These are phyloP conservation scores for Plantago major DNA, from an alignment of 257 asterid genomes.

Conservation along the genomic window DNA sequence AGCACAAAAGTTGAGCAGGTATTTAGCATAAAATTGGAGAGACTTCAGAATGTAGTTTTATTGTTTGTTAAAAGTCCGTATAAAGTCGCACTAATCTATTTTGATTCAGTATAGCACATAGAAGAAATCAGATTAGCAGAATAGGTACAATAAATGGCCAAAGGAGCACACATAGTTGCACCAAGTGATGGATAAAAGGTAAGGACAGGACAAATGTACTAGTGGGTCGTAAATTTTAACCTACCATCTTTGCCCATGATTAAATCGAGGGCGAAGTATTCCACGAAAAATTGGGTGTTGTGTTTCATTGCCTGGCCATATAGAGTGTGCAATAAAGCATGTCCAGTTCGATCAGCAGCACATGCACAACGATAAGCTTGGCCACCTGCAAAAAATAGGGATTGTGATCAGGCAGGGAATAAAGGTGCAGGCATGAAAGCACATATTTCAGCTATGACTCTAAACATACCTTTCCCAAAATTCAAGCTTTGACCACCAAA, in stretches of 20 bases:
- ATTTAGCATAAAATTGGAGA: background rate
- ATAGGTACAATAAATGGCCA: background rate
- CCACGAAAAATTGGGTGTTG: conserved; percentile 94
- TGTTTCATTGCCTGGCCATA: conserved; percentile 99
- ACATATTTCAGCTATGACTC: conserved; percentile 8
- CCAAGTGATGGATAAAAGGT: conserved; percentile 7
- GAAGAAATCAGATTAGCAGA: too few species aligned
- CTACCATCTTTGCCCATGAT: conserved; percentile 83
- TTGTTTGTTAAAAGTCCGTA: conserved; percentile 9
- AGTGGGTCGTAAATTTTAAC: conserved; percentile 8
- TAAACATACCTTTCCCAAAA: conserved; percentile 78
- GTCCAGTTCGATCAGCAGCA: conserved; percentile 99
- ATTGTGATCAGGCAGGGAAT: background rate
- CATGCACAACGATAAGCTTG: conserved; percentile 99
- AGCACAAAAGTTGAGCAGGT: background rate
- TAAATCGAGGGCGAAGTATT: conserved; percentile 90
- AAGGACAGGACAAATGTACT: conserved; percentile 15
- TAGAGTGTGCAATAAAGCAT: conserved; percentile 92
- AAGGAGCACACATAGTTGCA: background rate
- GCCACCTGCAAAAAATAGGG: conserved; percentile 54
- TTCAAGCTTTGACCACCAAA: conserved; percentile 97
- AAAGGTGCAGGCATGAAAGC: background rate
- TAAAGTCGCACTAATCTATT: background rate
- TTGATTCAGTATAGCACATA: background rate
- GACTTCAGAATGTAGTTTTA: background rate